Conservation (phyloP, 2,329 filamentous ascomycete genomes). For the Ustilaginoidea virens region DNA sequence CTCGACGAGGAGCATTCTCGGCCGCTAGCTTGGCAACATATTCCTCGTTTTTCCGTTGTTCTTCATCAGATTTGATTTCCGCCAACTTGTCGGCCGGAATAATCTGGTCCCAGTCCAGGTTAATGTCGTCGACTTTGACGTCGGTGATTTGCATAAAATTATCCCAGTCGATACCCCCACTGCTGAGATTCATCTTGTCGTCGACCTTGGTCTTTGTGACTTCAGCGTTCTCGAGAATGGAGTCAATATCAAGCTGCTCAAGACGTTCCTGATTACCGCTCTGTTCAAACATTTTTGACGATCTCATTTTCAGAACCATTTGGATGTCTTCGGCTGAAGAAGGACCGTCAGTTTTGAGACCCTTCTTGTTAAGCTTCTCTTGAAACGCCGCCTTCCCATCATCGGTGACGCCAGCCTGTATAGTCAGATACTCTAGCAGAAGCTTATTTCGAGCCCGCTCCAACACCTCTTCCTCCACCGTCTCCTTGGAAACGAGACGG, state of each 20-base stretch:
- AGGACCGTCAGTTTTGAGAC: slow-evolving; percentile 59
- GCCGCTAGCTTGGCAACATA: slow-evolving; percentile 73
- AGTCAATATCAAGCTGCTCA: slow-evolving; percentile 94
- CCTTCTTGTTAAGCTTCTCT: slow-evolving; percentile 65
- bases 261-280: slow-evolving; percentile 92
- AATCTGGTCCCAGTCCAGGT: slow-evolving; percentile 92
- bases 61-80: slow-evolving; percentile 77
- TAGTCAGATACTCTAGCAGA: slow-evolving; percentile 91
- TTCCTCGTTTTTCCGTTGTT: slow-evolving; percentile 66
- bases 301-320: slow-evolving; percentile 88
- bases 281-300: slow-evolving; percentile 99
- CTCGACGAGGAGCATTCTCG: slow-evolving; percentile 71
- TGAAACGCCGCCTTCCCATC: slow-evolving; percentile 71
- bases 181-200: slow-evolving; percentile 80
- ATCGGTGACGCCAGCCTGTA: slow-evolving; percentile 91
- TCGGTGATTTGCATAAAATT: slow-evolving; percentile 98
- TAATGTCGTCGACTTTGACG: slow-evolving; percentile 73
- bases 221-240: slow-evolving; percentile 91
- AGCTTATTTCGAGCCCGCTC: slow-evolving; percentile 95
- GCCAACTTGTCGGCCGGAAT: slow-evolving; percentile 89
- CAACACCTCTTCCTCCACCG: slow-evolving; percentile 92
- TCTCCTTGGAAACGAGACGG: slow-evolving; percentile 92
- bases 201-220: slow-evolving; percentile 93
- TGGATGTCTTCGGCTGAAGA: slow-evolving; percentile 91
- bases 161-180: slow-evolving; percentile 71